Percentiles rank a stretch among this genome's conserved stretches.
Evolutionary conservation across 73 alveolate genomes (phyloP).

Genomic region (Paramecium tetraurelia): DNA sequence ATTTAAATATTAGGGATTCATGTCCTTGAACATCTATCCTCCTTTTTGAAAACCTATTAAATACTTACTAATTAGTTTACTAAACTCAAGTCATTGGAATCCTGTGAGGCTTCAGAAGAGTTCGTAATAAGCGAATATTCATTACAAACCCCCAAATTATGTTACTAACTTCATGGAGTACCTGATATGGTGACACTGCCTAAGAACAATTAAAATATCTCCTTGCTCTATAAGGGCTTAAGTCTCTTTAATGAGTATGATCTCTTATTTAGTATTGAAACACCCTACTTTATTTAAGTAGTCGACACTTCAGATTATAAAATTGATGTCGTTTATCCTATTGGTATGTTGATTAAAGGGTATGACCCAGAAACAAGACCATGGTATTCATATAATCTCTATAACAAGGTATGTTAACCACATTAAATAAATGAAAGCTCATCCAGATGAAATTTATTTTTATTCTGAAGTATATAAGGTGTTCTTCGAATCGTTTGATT

Average conservation of each 20-base stretch:
- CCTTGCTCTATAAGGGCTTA: background rate
- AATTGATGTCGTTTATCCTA: background rate
- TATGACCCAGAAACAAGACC: background rate
- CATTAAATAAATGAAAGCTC: background rate
- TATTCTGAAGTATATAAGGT: background rate
- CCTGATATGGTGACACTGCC: background rate
- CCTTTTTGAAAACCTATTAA: background rate
- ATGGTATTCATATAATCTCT: background rate
- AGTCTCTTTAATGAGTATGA: background rate
- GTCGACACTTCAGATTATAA: background rate
- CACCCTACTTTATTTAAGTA: background rate
- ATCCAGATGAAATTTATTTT: background rate
- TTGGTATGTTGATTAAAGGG: background rate
- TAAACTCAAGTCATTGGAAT: background rate
- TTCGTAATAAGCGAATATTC: background rate
- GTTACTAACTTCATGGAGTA: background rate
- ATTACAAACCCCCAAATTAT: background rate
- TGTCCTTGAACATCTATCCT: background rate
- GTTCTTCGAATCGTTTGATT: background rate
- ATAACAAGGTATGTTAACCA: background rate
- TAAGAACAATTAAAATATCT: background rate
- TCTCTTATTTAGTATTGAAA: background rate
- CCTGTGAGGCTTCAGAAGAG: background rate
- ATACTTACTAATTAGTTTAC: background rate
- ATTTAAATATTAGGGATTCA: background rate